Evolutionary conservation across 306 rosid species (phyloP), one percentile per base, ranked within the genome.

Genomic region (Sechiopsis laciniata): DNA sequence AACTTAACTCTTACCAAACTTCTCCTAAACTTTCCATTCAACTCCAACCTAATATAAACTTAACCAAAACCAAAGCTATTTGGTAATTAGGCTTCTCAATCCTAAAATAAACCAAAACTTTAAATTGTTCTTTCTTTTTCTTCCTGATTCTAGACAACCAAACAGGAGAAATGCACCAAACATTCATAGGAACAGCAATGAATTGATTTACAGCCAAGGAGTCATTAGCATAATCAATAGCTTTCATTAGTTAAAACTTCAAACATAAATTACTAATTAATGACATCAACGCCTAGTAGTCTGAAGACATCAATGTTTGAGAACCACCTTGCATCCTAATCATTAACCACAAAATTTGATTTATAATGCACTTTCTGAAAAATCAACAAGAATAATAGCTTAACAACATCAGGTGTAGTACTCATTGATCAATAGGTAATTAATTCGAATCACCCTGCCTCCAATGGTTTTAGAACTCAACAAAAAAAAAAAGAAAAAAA

Each of bases 311-410:
- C 40, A 13, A 24, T 67, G 73, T 67, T 67, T 46, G 73, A 48
- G 20, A 67, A 46, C 55, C 40, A 48, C 56, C 8, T 67, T 32
- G 35, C 73, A 67, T 67, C 73, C 56, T 67, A 67, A 46, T 67
- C 56, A 67, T 71, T 71, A 71, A 71, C 61, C 63, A 52, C 62
- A 29, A 54, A 52, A 7, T 71, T 52, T 32, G 63, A 71, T 71
- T 15, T 3, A 71, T 61, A 52, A 71, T 14, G 37, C 17, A 61
- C 9, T 54, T 52, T 70, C 21, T 16, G 0, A 32, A 32, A 32
- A 32, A 32, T 1, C 5, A 32, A 32, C 37, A 32, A 2, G 37
- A 32, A 32, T 5, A 32, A 32, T 32, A 32, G 37, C 37, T 32
- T 32, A 32, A 5, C 37, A 32, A 5, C 37, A 32, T 32, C 37